Base-by-base conservation (phyloP, 306 rosid species). In the Vicia villosa region DNA sequence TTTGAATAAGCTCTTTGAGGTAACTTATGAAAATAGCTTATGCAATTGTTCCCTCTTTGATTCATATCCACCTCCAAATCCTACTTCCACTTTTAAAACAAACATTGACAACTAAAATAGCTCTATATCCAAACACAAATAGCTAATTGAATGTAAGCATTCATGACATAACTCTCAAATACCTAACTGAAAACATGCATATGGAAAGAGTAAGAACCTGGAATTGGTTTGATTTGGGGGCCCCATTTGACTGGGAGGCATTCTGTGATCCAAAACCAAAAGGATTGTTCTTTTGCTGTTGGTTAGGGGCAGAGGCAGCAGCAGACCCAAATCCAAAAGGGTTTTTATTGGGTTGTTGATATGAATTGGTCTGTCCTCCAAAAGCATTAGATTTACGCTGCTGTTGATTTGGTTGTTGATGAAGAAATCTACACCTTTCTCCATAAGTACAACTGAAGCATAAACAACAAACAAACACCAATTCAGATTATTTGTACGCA, bases 221-320 rank as follows among this genome's bases (percentile, higher is more conserved):
- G 63, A 38, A 66, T 76, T 83, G 95, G 77, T 67, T 81, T 4
- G 74, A 80, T 73, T 82, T 79, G 69, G 82, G 8, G 2, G 21
- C 46, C 38, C 20, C 74, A 28, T 73, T 81, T 60, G 73, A 67
- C 7, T 83, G 86, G 57, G 86, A 59, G 62, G 51, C 79, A 76
- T 74, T 83, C 24, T 86, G 95, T 68, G 58, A 51, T 17, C 98
- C 96, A 69, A 93, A 93, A 40, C 96, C 97, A 81, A 80, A 93
- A 70, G 97, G 91, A 73, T 88, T 93, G 47, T 78, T 32, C 79
- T 79, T 90, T 47, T 79, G 60, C 0, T 54, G 79, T 26, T 82
- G 74, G 89, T 12, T 63, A 63, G 7, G 32, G 3, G 32, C 59
- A 52, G 77, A 52, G 46, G 30, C 63, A 50, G 89, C 68, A 52